phyloP scores from a whole-genome alignment of 1,284 basidiomycete species.

The Ganoderma boninense region DNA sequence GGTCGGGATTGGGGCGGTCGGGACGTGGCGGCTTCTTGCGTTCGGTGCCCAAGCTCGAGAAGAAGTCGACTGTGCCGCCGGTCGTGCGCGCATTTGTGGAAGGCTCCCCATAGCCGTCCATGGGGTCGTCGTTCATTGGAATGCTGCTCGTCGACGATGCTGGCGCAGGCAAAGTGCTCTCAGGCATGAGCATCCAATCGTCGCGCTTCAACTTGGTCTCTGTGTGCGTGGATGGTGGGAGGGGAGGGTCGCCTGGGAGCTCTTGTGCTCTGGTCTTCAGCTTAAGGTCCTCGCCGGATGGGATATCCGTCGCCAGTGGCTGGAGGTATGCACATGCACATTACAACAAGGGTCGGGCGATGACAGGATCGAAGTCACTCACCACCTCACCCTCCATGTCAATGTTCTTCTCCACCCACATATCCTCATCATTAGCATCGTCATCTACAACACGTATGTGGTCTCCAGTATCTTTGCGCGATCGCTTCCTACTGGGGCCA shows the following conservation, averaged over 20 bases:
- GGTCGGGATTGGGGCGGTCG: constrained; percentile 75
- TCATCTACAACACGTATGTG: constrained; percentile 68
- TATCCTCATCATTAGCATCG: constrained; percentile 70
- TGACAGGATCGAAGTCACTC: constrained; percentile 38
- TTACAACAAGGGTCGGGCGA: constrained; percentile 7
- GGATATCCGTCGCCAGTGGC: constrained; percentile 77
- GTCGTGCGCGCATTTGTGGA: constrained; percentile 55
- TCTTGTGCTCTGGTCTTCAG: constrained; percentile 66
- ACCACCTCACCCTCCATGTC: constrained; percentile 80
- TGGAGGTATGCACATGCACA: constrained; percentile 39
- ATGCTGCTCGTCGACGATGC: constrained; percentile 34
- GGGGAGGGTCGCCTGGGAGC: constrained; percentile 50
- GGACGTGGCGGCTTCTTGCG: constrained; percentile 65
- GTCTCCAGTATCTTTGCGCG: constrained; percentile 41
- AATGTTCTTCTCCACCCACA: constrained; percentile 91
- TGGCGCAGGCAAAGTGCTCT: constrained; percentile 38
- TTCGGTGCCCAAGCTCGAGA: constrained; percentile 84
- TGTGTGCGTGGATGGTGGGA: constrained; percentile 53
- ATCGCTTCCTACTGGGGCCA: constrained; percentile 44
- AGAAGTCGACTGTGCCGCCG: constrained; percentile 80
- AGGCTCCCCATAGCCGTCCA: constrained; percentile 77
- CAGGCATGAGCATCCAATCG: constrained; percentile 88
- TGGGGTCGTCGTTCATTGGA: constrained; percentile 58
- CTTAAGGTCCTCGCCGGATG: constrained; percentile 79
- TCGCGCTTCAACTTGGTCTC: constrained; percentile 73